phyloP scores from a whole-genome alignment of 2,329 filamentous ascomycete genomes.

The Alternaria sp. region DNA sequence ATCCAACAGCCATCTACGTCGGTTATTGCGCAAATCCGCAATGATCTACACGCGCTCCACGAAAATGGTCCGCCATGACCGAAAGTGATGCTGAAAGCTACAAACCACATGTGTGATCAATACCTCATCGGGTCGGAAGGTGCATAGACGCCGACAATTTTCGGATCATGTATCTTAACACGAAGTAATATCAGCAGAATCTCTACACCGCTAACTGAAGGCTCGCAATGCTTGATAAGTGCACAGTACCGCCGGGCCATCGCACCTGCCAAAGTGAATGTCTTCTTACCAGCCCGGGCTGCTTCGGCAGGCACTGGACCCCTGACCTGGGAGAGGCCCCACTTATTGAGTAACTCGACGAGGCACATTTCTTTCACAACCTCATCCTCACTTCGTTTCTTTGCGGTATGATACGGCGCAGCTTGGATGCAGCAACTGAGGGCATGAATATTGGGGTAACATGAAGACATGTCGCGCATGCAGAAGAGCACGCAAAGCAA shows the following conservation, averaged over 20 bases:
- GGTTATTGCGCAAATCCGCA: neutral
- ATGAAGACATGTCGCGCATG: neutral
- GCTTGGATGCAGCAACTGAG: neutral
- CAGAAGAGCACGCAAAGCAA: neutral
- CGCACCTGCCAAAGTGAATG: neutral
- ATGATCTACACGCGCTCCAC: neutral
- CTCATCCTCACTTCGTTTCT: conserved; percentile 9
- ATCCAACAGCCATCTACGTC: conserved; percentile 1
- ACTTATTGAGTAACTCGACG: conserved; percentile 6
- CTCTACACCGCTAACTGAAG: neutral
- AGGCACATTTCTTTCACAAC: conserved; percentile 7
- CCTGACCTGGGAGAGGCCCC: conserved; percentile 3
- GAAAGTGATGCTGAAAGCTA: neutral
- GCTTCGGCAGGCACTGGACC: conserved; percentile 6
- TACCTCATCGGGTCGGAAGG: neutral
- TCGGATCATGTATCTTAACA: neutral
- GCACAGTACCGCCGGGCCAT: neutral
- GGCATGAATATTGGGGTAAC: neutral
- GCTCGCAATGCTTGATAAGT: neutral
- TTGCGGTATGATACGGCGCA: neutral
- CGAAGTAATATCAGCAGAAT: neutral
- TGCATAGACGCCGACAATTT: neutral
- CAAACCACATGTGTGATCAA: neutral
- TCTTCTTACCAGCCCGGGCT: neutral
- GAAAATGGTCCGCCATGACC: neutral